These are phyloP conservation scores for Trichophyton schoenleinii DNA, from an alignment of 2,329 filamentous ascomycete species.

Conservation along the genomic window DNA sequence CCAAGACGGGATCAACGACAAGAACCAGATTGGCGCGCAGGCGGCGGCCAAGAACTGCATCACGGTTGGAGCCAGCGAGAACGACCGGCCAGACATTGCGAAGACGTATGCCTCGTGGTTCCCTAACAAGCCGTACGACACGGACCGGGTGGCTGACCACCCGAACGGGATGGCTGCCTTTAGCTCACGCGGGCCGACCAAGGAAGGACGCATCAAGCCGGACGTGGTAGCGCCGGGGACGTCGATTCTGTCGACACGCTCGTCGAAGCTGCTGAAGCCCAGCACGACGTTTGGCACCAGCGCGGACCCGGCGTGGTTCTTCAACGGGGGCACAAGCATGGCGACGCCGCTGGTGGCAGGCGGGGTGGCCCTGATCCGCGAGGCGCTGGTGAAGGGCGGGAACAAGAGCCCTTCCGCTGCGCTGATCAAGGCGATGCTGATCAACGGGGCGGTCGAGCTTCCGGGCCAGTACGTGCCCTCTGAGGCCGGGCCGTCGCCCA, in stretches of 20 bases:
- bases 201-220: slow-evolving; percentile 15
- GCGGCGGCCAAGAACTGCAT: slow-evolving; percentile 19
- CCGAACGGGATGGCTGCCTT: slow-evolving; percentile 15
- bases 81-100: slow-evolving; percentile 13
- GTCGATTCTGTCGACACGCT: slow-evolving; percentile 14
- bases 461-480: slow-evolving; percentile 13
- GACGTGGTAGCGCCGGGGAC: slow-evolving; percentile 18
- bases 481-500: slow-evolving; percentile 14
- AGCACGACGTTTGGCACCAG: slow-evolving; percentile 6
- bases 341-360: slow-evolving; percentile 18
- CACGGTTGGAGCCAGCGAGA: slow-evolving; percentile 18
- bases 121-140: slow-evolving; percentile 8
- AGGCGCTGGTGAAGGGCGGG: slow-evolving; percentile 13
- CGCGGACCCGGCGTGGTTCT: slow-evolving; percentile 13
- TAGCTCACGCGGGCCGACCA: slow-evolving; percentile 16
- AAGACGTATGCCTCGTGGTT: slow-evolving; percentile 9
- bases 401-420: slow-evolving; percentile 14
- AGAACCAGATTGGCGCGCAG: slow-evolving; percentile 14
- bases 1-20: slow-evolving; percentile 12
- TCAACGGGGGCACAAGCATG: slow-evolving; percentile 17
- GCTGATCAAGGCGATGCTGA: slow-evolving; percentile 18
- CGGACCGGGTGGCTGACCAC: slow-evolving; percentile 12
- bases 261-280: slow-evolving; percentile 7
- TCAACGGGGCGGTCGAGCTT: slow-evolving; percentile 17
- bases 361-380: slow-evolving; percentile 15